Evolutionary conservation across 768 basidiomycete species (phyloP), one percentile per base, ranked within the genome.

Genomic region (Lactarius hengduanensis): DNA sequence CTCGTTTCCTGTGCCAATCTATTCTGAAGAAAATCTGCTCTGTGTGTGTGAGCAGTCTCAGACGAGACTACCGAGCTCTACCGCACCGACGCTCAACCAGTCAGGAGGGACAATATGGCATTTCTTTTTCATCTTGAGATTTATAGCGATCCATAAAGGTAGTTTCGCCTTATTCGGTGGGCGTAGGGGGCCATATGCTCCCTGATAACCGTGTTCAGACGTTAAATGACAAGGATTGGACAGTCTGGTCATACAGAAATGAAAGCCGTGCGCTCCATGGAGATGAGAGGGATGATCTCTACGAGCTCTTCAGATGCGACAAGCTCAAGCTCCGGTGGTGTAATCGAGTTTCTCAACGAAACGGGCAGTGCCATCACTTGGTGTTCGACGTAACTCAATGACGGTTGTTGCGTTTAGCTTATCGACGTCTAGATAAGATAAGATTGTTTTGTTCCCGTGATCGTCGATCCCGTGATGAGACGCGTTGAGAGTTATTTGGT

Each of bases 61-160:
- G 26, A 41, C 1, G 54, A 3, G 3, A 9, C 32, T 32, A 11
- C 36, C 15, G 22, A n/a, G 8, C n/a, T 28, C 16, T 20, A 41
- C 78, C 90, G 67, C 69, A 96, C 94, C 94, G 50, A 91, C 84
- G 69, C 80, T 86, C 34, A 99, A 80, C 97, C 97, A 99, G 36
- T 84, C 82, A 3, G 97, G 97, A 1, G 94, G 83, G 16, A 98
- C 82, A 59, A 99, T 94, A 71, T 92, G 88, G 68, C 96, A 98
- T 77, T 95, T 96, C 75, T 92, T 91, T 81, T 98, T 97, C 73
- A 88, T 75, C 78, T 99, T 99, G 59, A 98, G 80, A 73, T 96
- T 94, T 3, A 92, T 80, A 0, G 96, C 97, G 81, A 99, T 89
- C 97, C 97, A 99, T 4, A 98, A 79, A 1, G 97, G 97, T n/a